Percentiles rank a stretch among this genome's conserved stretches.
phyloP scores from a whole-genome alignment of 2,329 filamentous ascomycete genomes.

The Talaromyces atroroseus region DNA sequence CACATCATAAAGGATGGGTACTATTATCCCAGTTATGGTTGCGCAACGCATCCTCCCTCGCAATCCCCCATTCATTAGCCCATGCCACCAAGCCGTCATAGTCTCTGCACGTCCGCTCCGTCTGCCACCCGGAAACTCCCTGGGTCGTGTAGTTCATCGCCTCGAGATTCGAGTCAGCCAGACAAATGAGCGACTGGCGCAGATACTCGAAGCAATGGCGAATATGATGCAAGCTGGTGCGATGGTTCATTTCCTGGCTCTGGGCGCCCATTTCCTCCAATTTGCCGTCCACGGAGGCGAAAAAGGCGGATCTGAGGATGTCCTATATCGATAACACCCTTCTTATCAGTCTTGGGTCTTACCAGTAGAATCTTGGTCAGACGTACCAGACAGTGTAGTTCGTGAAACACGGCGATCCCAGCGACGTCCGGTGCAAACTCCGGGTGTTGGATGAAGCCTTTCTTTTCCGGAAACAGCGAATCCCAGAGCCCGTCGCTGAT shows the following conservation, averaged over 20 bases:
- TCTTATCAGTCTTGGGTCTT: no score
- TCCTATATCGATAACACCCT: no score
- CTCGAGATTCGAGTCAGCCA: constrained; percentile 3
- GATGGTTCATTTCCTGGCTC: not conserved
- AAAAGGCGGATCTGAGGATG: constrained; percentile 1
- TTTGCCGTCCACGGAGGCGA: not conserved
- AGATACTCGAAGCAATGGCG: constrained; percentile 9
- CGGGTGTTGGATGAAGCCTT: constrained; percentile 6
- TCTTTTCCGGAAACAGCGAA: not conserved
- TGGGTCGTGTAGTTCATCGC: not conserved
- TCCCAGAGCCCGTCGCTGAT: not conserved
- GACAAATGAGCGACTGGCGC: constrained; percentile 5
- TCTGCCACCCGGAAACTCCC: not conserved
- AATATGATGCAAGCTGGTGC: not conserved
- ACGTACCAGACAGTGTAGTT: constrained; percentile 3
- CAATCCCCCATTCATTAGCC: not conserved
- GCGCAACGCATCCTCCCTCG: not conserved
- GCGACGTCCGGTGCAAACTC: not conserved
- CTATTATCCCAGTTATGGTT: not conserved
- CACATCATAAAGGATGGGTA: no score
- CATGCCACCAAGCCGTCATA: not conserved
- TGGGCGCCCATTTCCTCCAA: not conserved
- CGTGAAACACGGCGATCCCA: constrained; percentile 5
- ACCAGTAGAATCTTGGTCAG: no score
- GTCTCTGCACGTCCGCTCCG: not conserved